These are phyloP conservation scores for Xylaria sp. DNA, from an alignment of 2,329 filamentous ascomycete genomes.

Conservation along the genomic window DNA sequence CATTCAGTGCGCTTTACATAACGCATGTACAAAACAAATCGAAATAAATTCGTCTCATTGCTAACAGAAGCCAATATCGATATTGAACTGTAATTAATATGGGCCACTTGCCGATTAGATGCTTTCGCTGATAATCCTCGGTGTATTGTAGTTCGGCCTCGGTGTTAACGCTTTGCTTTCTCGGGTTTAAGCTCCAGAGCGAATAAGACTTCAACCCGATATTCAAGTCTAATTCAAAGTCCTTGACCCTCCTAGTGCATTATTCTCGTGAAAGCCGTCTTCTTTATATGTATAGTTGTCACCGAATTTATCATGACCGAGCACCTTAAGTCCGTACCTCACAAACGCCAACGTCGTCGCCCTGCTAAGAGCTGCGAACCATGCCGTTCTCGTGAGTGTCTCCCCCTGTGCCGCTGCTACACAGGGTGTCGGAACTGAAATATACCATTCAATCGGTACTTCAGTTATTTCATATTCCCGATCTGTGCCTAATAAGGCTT, in stretches of 20 bases:
- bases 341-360: conserved; percentile 35
- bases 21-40: too few species aligned
- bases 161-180: not conserved
- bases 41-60: too few species aligned
- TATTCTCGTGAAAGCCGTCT: not conserved
- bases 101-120: not conserved
- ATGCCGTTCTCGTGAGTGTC: conserved; percentile 36
- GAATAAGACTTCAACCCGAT: conserved; percentile 9
- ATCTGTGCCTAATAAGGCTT: not conserved
- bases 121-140: conserved; percentile 7
- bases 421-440: not conserved
- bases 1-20: too few species aligned
- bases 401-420: not conserved
- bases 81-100: not conserved
- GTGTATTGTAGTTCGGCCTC: conserved; percentile 19
- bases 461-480: not conserved
- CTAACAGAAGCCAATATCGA: not conserved
- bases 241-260: not conserved
- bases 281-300: not conserved
- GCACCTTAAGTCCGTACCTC: conserved; percentile 32
- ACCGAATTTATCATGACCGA: conserved; percentile 34
- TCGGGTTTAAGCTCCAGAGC: conserved; percentile 21
- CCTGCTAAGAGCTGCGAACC: conserved; percentile 39
- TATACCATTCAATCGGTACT: not conserved
- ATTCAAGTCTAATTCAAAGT: conserved; percentile 1